These are phyloP conservation scores for Nicotiana tabacum DNA, from an alignment of 257 asterid genomes.

Conservation along the genomic window DNA sequence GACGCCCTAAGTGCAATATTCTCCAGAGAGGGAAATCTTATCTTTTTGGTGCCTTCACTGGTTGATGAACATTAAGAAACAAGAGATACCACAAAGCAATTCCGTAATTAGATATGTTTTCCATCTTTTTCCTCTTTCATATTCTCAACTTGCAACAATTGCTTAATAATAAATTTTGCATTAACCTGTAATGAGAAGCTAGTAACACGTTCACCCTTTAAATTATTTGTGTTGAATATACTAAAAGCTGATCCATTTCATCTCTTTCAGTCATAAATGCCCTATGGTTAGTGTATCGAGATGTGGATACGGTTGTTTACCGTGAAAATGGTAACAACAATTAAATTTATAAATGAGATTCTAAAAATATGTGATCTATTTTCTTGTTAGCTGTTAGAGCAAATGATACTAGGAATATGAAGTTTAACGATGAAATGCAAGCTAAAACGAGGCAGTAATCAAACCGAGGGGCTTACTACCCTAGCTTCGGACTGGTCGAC, in stretches of 20 bases:
- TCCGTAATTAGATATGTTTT: background rate
- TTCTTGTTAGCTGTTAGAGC: too few relatives aligned
- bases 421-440: too few relatives aligned
- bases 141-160: background rate
- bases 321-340: too few relatives aligned
- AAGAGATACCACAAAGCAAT: background rate
- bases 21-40: background rate
- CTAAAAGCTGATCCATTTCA: background rate
- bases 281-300: background rate
- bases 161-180: background rate
- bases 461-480: too few relatives aligned
- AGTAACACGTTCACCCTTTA: background rate
- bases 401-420: too few relatives aligned
- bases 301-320: background rate
- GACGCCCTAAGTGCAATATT: background rate
- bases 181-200: background rate
- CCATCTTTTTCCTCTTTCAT: background rate
- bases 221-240: background rate
- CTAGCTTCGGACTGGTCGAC: too few relatives aligned
- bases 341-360: too few relatives aligned
- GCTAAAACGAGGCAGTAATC: too few relatives aligned
- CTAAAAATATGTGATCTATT: too few relatives aligned
- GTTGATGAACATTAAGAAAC: background rate
- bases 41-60: background rate
- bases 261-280: background rate